Base-by-base conservation (phyloP, 2,329 filamentous ascomycete species). In the Colletotrichum spinosum region DNA sequence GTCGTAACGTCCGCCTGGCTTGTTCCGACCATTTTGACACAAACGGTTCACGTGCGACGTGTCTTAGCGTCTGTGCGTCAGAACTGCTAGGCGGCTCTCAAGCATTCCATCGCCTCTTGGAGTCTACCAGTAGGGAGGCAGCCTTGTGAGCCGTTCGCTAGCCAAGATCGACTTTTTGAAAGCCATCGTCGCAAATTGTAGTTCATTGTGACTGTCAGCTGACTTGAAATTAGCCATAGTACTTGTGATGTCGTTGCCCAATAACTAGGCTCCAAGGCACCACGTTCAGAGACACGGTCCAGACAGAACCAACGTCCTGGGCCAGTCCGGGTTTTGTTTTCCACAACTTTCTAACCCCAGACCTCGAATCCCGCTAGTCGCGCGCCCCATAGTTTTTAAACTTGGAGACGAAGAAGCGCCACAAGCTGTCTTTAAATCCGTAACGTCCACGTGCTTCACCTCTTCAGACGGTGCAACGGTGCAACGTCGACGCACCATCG, bases 371-470 rank as follows among this genome's bases (percentile, higher is more conserved):
- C 50, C 38, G 4, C 37, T 54, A 33, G 42, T 41, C 39, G 25
- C 34, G 8, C 42, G 54, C 54, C 35, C 60, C 49, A 42, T 9
- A 9, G 38, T 59, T 54, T 38, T n/a, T 34, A n/a, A 42, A 42
- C 42, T 59, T 37, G 25, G n/a, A 34, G 34, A n/a, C 48, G 55
- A 60, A 39, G 33, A 33, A 11, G 38, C 42, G 42, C 44, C 34
- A 53, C 57, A 39, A 8, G 37, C 38, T 50, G 38, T 34, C 42
- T 12, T 49, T 35, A 39, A 34, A 45, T 34, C 42, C 13, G 55
- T 35, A 39, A 34, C 37, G 38, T 37, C 49, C 61, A 64, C 60
- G 56, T 64, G 60, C 60, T 25, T 12, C 17, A 33, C 8, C 15
- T 37, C 11, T 45, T 56, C 11, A 10, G 46, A 38, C 45, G 39